Percentiles rank a stretch among this genome's conserved stretches.
phyloP scores from a whole-genome alignment of 805 yeast species.

The Hemisphaericaspora nanyangensis region DNA sequence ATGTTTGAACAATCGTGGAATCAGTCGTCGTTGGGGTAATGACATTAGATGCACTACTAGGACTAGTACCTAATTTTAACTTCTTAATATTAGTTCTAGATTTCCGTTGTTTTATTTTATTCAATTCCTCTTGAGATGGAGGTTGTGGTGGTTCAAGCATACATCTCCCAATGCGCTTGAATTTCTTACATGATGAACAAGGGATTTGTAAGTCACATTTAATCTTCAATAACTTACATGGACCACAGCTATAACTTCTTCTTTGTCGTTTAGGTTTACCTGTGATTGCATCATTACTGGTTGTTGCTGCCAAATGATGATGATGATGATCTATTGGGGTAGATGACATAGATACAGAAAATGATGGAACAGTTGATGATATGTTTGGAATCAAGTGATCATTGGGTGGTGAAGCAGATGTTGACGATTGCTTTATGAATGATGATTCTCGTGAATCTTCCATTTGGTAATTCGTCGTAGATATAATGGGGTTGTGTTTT shows the following conservation, averaged over 20 bases:
- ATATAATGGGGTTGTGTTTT: no score
- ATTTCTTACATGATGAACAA: slow-evolving; percentile 42
- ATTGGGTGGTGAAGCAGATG: neutral
- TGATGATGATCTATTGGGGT: neutral
- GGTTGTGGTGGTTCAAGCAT: slow-evolving; percentile 41
- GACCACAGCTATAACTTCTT: slow-evolving; percentile 55
- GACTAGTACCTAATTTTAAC: neutral
- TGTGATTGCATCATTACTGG: no score
- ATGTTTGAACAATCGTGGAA: neutral
- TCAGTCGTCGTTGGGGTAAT: neutral
- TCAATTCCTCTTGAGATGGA: slow-evolving; percentile 36
- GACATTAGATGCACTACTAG: neutral
- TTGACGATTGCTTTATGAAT: neutral
- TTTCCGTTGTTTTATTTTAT: slow-evolving; percentile 27
- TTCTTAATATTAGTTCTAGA: slow-evolving; percentile 15
- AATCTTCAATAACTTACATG: slow-evolving; percentile 50
- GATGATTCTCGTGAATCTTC: neutral
- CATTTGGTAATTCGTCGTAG: neutral
- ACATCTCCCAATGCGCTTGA: slow-evolving; percentile 37
- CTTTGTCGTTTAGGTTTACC: slow-evolving; percentile 36
- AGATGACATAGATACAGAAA: no score
- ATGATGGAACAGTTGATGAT: no score
- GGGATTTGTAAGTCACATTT: slow-evolving; percentile 50
- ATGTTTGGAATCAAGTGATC: no score
- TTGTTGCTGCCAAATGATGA: neutral